phyloP scores from a whole-genome alignment of 2,329 filamentous ascomycete species.

The Colletotrichum ledebouriae region DNA sequence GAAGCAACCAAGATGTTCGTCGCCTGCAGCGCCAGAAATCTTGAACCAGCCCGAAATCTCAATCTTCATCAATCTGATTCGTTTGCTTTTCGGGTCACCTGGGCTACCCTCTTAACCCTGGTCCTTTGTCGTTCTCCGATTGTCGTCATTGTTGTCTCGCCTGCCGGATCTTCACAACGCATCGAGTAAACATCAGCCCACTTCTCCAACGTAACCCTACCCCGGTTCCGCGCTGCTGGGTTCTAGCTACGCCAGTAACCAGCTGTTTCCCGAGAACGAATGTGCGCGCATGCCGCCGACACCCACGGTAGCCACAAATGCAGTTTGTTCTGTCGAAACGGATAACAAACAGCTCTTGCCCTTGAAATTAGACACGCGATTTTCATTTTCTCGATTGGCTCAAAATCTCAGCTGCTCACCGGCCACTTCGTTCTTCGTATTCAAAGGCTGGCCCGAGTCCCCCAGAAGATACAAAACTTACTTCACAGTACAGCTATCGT shows the following conservation, averaged over 20 bases:
- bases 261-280: not conserved
- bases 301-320: not conserved
- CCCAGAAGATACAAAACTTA: slow-evolving; percentile 26
- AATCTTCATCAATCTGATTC: slow-evolving; percentile 1
- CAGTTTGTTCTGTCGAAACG: not conserved
- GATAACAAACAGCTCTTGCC: not conserved
- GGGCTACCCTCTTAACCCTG: not conserved
- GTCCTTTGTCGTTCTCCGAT: not conserved
- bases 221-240: slow-evolving; percentile 12
- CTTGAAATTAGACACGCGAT: not conserved
- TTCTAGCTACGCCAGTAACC: slow-evolving; percentile 13
- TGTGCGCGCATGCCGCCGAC: slow-evolving; percentile 23
- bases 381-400: not conserved
- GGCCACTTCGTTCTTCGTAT: not conserved
- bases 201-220: slow-evolving; percentile 22
- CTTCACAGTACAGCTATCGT: not conserved
- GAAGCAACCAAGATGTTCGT: slow-evolving; percentile 14
- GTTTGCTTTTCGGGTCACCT: slow-evolving; percentile 13
- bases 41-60: slow-evolving; percentile 11
- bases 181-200: slow-evolving; percentile 32
- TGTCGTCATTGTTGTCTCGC: slow-evolving; percentile 23
- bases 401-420: not conserved
- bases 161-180: slow-evolving; percentile 12
- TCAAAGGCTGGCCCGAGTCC: not conserved
- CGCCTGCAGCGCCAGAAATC: slow-evolving; percentile 2